Evolutionary conservation across 2,329 filamentous ascomycete species (phyloP).

Genomic region (Pleoardoris graminearum): DNA sequence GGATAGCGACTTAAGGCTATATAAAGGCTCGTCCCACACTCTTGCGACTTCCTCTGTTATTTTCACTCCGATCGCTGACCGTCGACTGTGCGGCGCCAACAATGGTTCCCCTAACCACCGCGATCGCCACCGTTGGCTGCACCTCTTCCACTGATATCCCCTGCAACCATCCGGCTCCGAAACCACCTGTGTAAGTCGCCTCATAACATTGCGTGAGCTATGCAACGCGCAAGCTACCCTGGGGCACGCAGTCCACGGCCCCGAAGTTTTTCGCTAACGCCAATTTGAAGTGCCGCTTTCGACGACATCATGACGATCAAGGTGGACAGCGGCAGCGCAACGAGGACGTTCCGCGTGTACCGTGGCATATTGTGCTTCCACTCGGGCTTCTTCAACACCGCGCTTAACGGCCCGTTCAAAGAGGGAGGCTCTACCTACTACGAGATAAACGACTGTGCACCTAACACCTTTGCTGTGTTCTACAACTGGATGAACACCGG

Average conservation of each 20-base stretch:
- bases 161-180: not conserved
- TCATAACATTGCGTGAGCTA: too few species aligned
- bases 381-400: conserved; percentile 7
- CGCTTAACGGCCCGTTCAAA: conserved; percentile 6
- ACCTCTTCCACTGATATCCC: not conserved
- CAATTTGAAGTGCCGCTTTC: not conserved
- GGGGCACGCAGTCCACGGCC: too few species aligned
- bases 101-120: too few species aligned
- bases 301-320: not conserved
- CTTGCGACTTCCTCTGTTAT: too few species aligned
- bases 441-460: not conserved
- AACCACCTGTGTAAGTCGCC: not conserved
- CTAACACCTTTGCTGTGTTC: not conserved
- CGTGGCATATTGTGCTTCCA: conserved; percentile 12
- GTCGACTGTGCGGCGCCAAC: too few species aligned
- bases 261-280: not conserved
- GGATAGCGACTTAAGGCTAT: too few species aligned
- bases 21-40: too few species aligned
- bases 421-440: not conserved
- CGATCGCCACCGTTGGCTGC: too few species aligned
- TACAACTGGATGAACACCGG: conserved; percentile 2
- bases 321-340: not conserved
- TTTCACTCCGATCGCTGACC: too few species aligned
- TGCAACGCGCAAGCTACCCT: too few species aligned
- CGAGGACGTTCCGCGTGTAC: conserved; percentile 3